Base-by-base conservation (phyloP, 805 yeast genomes). In the Debaryomyces castellii region DNA sequence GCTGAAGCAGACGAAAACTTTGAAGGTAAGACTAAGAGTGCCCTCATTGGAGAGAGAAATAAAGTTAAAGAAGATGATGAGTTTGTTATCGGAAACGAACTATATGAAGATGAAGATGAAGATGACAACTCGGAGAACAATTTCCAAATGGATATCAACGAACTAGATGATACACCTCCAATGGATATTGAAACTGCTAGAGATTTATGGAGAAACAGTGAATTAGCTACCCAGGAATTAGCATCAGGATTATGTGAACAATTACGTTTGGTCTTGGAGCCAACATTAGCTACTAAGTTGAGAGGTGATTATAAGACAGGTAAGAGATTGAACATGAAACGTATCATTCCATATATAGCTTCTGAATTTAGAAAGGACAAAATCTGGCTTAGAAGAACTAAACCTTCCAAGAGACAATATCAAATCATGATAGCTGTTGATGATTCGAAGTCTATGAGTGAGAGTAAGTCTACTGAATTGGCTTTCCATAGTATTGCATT, bases 391-490 rank as follows among this genome's bases (percentile, higher is more conserved):
- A 82, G 97, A 63, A 82, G 99, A 67, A 90, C 97, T 5, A 92
- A 94, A 62, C 99, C 99, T 46, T 87, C 96, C 54, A 94, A 94
- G 73, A 83, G 99, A 59, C 94, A 91, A 63, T 94, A 94, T 65
- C 99, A 94, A 71, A 88, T 94, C 51, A 88, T 95, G 97, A 87
- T 94, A 53, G 91, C 99, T 1, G 87, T 94, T 40, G 99, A 94
- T 71, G 97, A 94, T 63, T 94, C 99, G 24, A 90, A 89, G 64
- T 92, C 98, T 1, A 94, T 94, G 99, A 82, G 91, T 46, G 98
- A 92, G 64, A 86, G 96, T 20, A 82, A 85, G 53, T 84, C 95
- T 30, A 92, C 89, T 14, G 89, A 88, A 53, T 75, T 94, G 48
- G 98, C 99, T 0, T 90, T 90, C 79, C 92, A 94, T 59, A 85